Conservation (phyloP, 495 filamentous ascomycete genomes). For the Platismatia glauca region DNA sequence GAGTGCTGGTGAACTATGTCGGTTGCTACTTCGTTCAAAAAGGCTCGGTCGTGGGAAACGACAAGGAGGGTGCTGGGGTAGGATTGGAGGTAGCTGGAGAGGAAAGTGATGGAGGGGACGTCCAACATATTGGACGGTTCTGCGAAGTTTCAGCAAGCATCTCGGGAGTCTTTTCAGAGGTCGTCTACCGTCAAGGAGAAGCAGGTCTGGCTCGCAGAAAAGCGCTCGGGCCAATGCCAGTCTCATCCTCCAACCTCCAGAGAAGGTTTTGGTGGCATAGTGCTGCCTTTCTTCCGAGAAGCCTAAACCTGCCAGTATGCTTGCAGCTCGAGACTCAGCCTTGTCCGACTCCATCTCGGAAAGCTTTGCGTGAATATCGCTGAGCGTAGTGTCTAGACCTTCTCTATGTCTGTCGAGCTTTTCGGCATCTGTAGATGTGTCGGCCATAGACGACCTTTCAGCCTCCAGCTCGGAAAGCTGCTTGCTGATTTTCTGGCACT, state of each 20-base stretch:
- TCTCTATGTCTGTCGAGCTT: slow-evolving; percentile 79
- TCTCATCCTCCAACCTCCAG: slow-evolving; percentile 99
- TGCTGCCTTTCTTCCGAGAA: slow-evolving; percentile 93
- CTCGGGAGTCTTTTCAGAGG: not conserved
- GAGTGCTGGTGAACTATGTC: slow-evolving; percentile 99
- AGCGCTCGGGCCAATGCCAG: slow-evolving; percentile 87
- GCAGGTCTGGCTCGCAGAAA: slow-evolving; percentile 95
- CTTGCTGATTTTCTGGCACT: slow-evolving; percentile 64
- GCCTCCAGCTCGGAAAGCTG: slow-evolving; percentile 71
- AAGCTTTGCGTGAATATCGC: slow-evolving; percentile 85
- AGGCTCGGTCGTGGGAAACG: slow-evolving; percentile 97
- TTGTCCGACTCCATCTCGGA: slow-evolving; percentile 99
- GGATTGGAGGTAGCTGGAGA: slow-evolving; percentile 87
- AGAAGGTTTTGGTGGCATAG: slow-evolving; percentile 93
- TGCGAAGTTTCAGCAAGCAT: slow-evolving; percentile 28
- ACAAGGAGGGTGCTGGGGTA: slow-evolving; percentile 95
- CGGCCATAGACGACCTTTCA: slow-evolving; percentile 70
- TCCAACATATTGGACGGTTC: slow-evolving; percentile 99
- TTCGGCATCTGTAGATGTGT: slow-evolving; percentile 77
- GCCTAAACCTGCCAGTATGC: slow-evolving; percentile 91
- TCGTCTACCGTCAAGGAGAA: slow-evolving; percentile 71
- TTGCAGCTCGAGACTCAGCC: slow-evolving; percentile 88
- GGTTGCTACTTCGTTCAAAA: slow-evolving; percentile 98
- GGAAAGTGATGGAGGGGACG: slow-evolving; percentile 98
- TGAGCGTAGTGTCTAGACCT: slow-evolving; percentile 77